phyloP scores from a whole-genome alignment of 2,329 filamentous ascomycete species.

The Exophiala sp. region DNA sequence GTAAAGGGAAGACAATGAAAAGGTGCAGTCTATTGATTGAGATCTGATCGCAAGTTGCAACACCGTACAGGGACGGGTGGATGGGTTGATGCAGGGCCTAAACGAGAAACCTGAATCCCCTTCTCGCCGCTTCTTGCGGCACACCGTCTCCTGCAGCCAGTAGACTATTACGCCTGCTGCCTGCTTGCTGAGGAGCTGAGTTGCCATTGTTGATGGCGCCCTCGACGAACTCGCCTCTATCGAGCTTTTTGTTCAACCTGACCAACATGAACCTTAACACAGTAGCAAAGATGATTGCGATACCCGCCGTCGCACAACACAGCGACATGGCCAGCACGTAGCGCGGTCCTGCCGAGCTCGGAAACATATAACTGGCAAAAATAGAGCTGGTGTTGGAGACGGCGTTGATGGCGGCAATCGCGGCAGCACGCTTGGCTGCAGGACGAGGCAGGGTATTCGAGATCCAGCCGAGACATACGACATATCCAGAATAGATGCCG shows the following conservation, averaged over 20 bases:
- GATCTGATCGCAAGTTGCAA: too few species aligned
- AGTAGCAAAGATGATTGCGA: constrained; percentile 60
- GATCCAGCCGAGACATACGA: constrained; percentile 67
- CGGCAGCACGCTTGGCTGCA: constrained; percentile 66
- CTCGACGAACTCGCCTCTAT: constrained; percentile 54
- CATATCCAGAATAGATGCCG: constrained; percentile 50
- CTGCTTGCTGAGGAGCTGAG: neutral
- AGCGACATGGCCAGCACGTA: constrained; percentile 58
- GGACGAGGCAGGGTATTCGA: constrained; percentile 68
- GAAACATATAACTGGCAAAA: constrained; percentile 64
- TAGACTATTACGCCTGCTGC: neutral
- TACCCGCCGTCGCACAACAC: constrained; percentile 58
- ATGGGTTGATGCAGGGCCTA: too few species aligned
- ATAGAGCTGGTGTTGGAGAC: constrained; percentile 64
- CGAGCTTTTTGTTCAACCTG: constrained; percentile 54
- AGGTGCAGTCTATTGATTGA: too few species aligned
- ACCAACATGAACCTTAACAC: constrained; percentile 58
- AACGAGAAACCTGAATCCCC: constrained; percentile 19
- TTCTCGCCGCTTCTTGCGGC: constrained; percentile 9
- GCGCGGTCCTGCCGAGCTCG: constrained; percentile 39
- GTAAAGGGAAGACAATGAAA: too few species aligned
- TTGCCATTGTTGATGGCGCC: constrained; percentile 47
- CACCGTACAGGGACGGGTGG: too few species aligned
- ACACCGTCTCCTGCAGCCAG: constrained; percentile 8
- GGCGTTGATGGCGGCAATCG: constrained; percentile 69